Base-by-base conservation (phyloP, 1,284 basidiomycete genomes). In the Tylopilus orsonianus region DNA sequence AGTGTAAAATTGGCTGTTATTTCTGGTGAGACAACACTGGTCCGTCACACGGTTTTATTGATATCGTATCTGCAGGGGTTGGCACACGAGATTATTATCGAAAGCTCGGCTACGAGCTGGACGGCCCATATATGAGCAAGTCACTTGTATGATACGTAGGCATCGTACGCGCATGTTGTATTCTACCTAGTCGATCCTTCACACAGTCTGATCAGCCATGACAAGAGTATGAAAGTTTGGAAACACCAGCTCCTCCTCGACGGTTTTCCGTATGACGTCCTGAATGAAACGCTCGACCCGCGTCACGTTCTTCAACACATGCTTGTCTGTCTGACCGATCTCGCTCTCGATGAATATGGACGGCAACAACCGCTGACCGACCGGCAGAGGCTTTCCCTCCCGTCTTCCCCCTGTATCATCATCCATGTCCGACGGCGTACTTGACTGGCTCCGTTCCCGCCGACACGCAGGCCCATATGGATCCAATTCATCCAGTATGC, bases 91-190 rank as follows among this genome's bases (percentile, higher is more conserved):
- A 95, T 66, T 97, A 97, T 68, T 97, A 97, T 70, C 81, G 93
- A 53, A 85, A 92, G 62, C 72, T 98, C 45, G 95, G 95, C 4
- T 98, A 97, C 71, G 84, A 87, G 68, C 76, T 98, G 48, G 96
- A 99, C 63, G 97, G 96, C 0, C 94, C 94, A 19, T 99, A 97
- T 69, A 97, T 97, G 93, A 92, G 89, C 74, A 96, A 96, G 71
- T 75, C 74, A 26, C 61, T 89, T 62, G 57, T 72, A 60, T 73
- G 62, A 71, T 57, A 33, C 22, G 18, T 44, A 49, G 20, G n/a
- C 41, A 44, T 26, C 36, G 49, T 57, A 61, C 45, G 41, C 14
- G 16, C 12, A 22, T 22, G 30, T 38, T 50, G 46, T 56, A 60
- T 49, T 42, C 42, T 56, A 48, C 30, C 34, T 27, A 14, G 19